phyloP scores from a whole-genome alignment of 2,329 filamentous ascomycete species.

The Aspergillus versicolor region DNA sequence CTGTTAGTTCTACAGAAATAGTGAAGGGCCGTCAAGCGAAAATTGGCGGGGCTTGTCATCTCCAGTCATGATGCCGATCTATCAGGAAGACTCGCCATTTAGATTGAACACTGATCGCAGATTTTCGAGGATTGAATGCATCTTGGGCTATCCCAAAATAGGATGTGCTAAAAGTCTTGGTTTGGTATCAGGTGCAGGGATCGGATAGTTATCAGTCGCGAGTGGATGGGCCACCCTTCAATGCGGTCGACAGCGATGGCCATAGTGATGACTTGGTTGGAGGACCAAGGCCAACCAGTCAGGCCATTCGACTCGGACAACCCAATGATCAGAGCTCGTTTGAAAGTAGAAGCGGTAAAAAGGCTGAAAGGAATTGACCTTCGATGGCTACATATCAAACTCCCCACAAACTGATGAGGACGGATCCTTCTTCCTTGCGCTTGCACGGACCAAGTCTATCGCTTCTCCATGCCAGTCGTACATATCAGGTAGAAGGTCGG shows the following conservation, averaged over 20 bases:
- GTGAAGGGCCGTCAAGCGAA: neutral
- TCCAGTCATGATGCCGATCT: conserved; percentile 4
- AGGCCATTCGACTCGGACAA: neutral
- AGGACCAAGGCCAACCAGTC: neutral
- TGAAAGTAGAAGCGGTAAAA: neutral
- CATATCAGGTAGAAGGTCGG: conserved; percentile 8
- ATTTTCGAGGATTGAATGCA: neutral
- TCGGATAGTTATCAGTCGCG: neutral
- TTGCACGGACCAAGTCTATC: conserved; percentile 10
- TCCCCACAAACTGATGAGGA: conserved; percentile 3
- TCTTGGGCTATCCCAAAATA: neutral
- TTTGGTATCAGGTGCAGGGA: neutral
- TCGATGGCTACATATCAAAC: neutral
- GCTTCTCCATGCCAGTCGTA: neutral
- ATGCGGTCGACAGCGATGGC: neutral
- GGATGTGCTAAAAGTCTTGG: neutral
- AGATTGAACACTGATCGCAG: neutral
- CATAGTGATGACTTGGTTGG: neutral
- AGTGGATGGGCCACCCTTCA: neutral
- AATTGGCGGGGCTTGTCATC: neutral
- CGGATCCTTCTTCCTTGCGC: neutral
- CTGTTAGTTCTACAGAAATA: neutral
- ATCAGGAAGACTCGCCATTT: neutral
- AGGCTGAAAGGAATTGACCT: neutral
- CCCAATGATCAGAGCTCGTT: neutral